Conservation (phyloP, 148 eudicot species). For the Tetragonia tetragonoides region DNA sequence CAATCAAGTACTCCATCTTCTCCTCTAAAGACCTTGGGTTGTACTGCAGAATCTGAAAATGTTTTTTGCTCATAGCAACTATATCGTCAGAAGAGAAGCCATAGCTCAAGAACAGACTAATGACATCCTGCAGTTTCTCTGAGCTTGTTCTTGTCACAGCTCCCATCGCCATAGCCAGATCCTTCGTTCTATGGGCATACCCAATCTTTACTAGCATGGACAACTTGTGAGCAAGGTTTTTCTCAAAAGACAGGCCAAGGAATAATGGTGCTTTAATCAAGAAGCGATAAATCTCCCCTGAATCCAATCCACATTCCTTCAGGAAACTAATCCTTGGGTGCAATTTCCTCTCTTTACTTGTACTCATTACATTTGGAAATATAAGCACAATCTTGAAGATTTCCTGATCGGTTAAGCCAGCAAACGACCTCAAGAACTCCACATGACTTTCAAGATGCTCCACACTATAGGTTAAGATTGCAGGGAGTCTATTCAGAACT, state of each 20-base stretch:
- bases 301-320: slow-evolving; percentile 73
- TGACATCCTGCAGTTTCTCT: slow-evolving; percentile 71
- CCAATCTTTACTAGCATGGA: slow-evolving; percentile 76
- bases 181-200: slow-evolving; percentile 66
- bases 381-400: slow-evolving; percentile 69
- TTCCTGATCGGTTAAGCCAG: slow-evolving; percentile 61
- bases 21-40: slow-evolving; percentile 75
- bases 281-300: slow-evolving; percentile 68
- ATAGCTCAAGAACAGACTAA: slow-evolving; percentile 66
- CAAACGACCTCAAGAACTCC: slow-evolving; percentile 73
- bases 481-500: slow-evolving; percentile 67
- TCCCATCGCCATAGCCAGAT: slow-evolving; percentile 84
- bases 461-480: slow-evolving; percentile 54
- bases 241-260: slow-evolving; percentile 70
- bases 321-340: slow-evolving; percentile 74
- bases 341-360: slow-evolving; percentile 72
- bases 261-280: slow-evolving; percentile 70
- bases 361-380: slow-evolving; percentile 79
- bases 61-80: slow-evolving; percentile 79
- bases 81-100: slow-evolving; percentile 77
- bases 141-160: slow-evolving; percentile 81
- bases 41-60: slow-evolving; percentile 81
- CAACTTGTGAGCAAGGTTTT: slow-evolving; percentile 70
- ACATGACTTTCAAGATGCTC: slow-evolving; percentile 73
- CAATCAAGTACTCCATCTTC: slow-evolving; percentile 76